phyloP scores from a whole-genome alignment of 1,284 basidiomycete genomes.

The Ustanciosporium gigantosporum region DNA sequence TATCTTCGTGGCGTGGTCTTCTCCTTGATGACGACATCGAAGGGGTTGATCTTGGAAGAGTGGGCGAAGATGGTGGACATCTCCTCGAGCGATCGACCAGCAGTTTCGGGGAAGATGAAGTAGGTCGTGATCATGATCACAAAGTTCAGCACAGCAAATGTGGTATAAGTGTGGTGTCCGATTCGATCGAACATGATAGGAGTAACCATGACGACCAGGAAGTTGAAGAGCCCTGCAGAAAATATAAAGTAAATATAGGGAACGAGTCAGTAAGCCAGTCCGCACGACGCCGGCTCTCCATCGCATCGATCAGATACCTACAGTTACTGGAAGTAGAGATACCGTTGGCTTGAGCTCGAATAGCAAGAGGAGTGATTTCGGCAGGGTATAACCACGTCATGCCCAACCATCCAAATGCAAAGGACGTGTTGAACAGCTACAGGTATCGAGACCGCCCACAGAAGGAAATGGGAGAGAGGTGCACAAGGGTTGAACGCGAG shows the following conservation, averaged over 20 bases:
- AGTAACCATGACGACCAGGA: slow-evolving; percentile 54
- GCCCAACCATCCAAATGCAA: slow-evolving; percentile 58
- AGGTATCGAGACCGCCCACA: no score
- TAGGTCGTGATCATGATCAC: slow-evolving; percentile 36
- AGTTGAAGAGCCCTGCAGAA: slow-evolving; percentile 59
- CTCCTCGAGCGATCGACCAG: slow-evolving; percentile 53
- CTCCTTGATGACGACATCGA: slow-evolving; percentile 52
- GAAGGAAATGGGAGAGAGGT: no score
- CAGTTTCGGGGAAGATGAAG: slow-evolving; percentile 57
- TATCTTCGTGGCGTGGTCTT: slow-evolving; percentile 48
- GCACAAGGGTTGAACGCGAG: no score
- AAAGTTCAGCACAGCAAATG: slow-evolving; percentile 47
- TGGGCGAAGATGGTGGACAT: slow-evolving; percentile 54
- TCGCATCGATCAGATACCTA: no score
- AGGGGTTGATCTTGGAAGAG: slow-evolving; percentile 51
- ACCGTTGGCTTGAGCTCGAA: slow-evolving; percentile 55
- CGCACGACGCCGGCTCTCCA: no score
- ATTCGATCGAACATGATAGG: slow-evolving; percentile 43
- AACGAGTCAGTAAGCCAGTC: no score
- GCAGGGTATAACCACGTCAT: slow-evolving; percentile 61
- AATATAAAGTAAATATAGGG: no score
- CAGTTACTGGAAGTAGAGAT: slow-evolving; percentile 54
- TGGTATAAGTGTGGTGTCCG: slow-evolving; percentile 35
- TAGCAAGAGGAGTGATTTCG: slow-evolving; percentile 56
- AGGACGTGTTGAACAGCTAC: slow-evolving; percentile 59